These are phyloP conservation scores for Fusarium torreyae DNA, from an alignment of 2,329 filamentous ascomycete species.

Conservation along the genomic window DNA sequence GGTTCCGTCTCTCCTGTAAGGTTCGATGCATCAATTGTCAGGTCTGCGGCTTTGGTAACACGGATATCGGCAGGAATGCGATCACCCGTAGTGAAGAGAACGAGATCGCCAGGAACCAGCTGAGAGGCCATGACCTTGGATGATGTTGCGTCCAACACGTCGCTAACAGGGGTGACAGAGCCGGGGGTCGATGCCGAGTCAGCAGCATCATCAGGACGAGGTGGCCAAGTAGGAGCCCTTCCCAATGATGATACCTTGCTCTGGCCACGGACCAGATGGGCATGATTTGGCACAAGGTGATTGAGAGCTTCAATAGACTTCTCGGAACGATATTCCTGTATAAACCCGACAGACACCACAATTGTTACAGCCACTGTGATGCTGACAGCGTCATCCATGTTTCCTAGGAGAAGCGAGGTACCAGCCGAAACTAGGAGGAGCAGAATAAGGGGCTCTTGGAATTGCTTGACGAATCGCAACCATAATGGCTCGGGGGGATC, in stretches of 20 bases:
- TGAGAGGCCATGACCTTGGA: conserved; percentile 89
- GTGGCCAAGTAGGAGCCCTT: conserved; percentile 65
- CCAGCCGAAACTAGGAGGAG: conserved; percentile 91
- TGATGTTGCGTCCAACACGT: conserved; percentile 79
- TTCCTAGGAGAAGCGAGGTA: conserved; percentile 91
- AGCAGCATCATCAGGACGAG: conserved; percentile 58
- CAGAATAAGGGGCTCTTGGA: conserved; percentile 94
- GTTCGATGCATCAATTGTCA: conserved; percentile 97
- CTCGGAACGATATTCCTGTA: conserved; percentile 97
- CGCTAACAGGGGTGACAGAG: conserved; percentile 72
- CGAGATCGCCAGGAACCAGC: conserved; percentile 91
- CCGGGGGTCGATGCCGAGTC: conserved; percentile 62
- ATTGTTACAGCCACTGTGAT: conserved; percentile 97
- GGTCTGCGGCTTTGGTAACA: conserved; percentile 89
- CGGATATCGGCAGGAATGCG: conserved; percentile 96
- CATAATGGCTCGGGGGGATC: conserved; percentile 95
- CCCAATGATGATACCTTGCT: conserved; percentile 52
- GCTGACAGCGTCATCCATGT: conserved; percentile 94
- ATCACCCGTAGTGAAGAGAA: conserved; percentile 95
- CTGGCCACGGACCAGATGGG: conserved; percentile 86
- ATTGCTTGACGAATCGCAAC: conserved; percentile 95
- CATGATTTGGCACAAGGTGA: conserved; percentile 93
- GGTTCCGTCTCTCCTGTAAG: conserved; percentile 97
- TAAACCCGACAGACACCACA: conserved; percentile 94
- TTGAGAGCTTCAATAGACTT: conserved; percentile 97